These are phyloP conservation scores for Penicillium chermesinum DNA, from an alignment of 495 filamentous ascomycete species.

Conservation along the genomic window DNA sequence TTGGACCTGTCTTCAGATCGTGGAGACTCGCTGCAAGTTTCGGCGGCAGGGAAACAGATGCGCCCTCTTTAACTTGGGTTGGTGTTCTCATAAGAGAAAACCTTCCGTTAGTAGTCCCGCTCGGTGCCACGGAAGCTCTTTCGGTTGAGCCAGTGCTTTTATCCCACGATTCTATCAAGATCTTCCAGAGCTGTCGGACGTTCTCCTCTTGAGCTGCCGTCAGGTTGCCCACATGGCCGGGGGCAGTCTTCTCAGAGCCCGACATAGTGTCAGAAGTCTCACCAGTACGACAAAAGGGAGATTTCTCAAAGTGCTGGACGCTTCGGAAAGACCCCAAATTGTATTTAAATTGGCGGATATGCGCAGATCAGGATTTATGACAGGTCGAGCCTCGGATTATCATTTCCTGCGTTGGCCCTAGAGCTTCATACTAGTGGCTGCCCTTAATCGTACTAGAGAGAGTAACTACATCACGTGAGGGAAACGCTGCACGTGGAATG, in stretches of 20 bases:
- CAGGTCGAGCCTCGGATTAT: background rate
- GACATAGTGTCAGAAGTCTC: too few relatives aligned
- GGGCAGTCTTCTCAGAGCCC: background rate
- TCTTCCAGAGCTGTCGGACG: background rate
- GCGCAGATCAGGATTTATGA: background rate
- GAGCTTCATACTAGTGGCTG: too few relatives aligned
- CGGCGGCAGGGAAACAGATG: constrained; percentile 9
- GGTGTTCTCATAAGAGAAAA: constrained; percentile 16
- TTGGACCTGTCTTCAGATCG: constrained; percentile 10
- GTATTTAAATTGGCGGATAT: background rate
- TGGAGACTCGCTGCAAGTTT: constrained; percentile 18
- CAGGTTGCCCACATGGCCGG: background rate
- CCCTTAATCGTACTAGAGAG: too few relatives aligned
- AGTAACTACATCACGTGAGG: too few relatives aligned
- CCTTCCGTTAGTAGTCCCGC: background rate
- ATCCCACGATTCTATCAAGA: background rate
- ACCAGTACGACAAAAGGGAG: too few relatives aligned
- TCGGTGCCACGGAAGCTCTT: too few relatives aligned
- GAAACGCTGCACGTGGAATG: too few relatives aligned
- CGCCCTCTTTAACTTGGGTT: constrained; percentile 6
- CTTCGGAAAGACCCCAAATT: too few relatives aligned
- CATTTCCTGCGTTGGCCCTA: background rate
- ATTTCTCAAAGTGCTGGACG: too few relatives aligned
- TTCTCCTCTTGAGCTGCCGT: background rate
- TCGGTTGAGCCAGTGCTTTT: too few relatives aligned